Conservation (phyloP, 2,329 filamentous ascomycete species). For the Penicillium sp. region DNA sequence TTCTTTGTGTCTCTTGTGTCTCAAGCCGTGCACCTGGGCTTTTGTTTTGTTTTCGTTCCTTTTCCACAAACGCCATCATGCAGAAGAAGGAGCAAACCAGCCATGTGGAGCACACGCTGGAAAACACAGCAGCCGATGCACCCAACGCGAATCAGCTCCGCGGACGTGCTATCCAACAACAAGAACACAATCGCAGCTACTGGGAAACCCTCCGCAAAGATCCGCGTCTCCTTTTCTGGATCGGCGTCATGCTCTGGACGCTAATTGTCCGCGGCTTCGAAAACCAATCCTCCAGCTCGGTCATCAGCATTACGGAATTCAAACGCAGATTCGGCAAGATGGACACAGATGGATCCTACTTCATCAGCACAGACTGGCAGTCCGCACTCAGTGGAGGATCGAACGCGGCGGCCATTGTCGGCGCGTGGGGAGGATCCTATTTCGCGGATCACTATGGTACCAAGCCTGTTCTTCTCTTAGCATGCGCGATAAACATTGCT, state of each 20-base stretch:
- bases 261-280: slow-evolving; percentile 1
- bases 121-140: too few relatives aligned
- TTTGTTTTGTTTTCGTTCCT: too few relatives aligned
- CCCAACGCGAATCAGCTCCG: neutral
- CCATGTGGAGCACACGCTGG: too few relatives aligned
- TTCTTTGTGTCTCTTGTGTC: too few relatives aligned
- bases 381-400: neutral
- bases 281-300: neutral
- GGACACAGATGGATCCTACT: neutral
- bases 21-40: too few relatives aligned
- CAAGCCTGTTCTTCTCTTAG: neutral
- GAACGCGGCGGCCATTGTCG: neutral
- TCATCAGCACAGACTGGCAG: neutral
- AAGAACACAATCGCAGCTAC: slow-evolving; percentile 4
- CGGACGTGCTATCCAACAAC: slow-evolving; percentile 4
- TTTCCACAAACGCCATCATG: too few relatives aligned
- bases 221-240: slow-evolving; percentile 2
- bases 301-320: neutral
- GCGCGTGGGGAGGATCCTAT: neutral
- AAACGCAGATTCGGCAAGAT: neutral
- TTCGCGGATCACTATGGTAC: neutral
- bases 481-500: neutral
- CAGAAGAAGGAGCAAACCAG: too few relatives aligned
- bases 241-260: slow-evolving; percentile 1
- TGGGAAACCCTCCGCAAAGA: neutral